Percentiles rank a stretch among this genome's conserved stretches.
These are phyloP conservation scores for Brassica incana DNA, from an alignment of 345 rosid species.

Conservation along the genomic window DNA sequence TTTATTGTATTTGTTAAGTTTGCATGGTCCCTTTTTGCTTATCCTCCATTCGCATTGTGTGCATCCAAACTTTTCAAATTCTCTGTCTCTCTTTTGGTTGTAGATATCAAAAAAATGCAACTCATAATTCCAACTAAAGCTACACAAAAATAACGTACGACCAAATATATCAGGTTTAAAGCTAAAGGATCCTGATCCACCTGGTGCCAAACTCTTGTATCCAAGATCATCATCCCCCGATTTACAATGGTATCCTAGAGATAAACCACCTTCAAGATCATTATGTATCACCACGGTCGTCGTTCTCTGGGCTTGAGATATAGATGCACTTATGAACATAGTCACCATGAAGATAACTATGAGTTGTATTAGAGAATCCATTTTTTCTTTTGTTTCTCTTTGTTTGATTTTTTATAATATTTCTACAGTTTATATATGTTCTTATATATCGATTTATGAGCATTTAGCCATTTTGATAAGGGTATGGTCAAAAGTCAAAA, in stretches of 20 bases:
- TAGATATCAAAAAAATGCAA: conserved; percentile 5
- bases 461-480: not conserved
- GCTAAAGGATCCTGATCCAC: not conserved
- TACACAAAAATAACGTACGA: conserved; percentile 8
- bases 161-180: conserved; percentile 3
- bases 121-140: not conserved
- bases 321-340: not conserved
- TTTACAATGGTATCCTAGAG: conserved; percentile 10
- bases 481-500: not conserved
- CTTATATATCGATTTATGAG: not conserved
- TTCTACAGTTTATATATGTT: not conserved
- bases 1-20: not conserved
- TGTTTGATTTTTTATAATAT: not conserved
- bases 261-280: not conserved
- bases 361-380: not conserved
- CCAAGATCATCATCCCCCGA: conserved; percentile 6
- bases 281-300: conserved; percentile 1
- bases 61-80: not conserved
- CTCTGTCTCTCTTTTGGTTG: not conserved
- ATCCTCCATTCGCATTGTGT: not conserved
- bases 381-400: not conserved
- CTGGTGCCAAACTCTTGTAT: not conserved
- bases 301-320: not conserved
- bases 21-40: not conserved
- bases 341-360: not conserved